phyloP scores from a whole-genome alignment of 192 early-diverging fungal species.

The Backusella macrospora region DNA sequence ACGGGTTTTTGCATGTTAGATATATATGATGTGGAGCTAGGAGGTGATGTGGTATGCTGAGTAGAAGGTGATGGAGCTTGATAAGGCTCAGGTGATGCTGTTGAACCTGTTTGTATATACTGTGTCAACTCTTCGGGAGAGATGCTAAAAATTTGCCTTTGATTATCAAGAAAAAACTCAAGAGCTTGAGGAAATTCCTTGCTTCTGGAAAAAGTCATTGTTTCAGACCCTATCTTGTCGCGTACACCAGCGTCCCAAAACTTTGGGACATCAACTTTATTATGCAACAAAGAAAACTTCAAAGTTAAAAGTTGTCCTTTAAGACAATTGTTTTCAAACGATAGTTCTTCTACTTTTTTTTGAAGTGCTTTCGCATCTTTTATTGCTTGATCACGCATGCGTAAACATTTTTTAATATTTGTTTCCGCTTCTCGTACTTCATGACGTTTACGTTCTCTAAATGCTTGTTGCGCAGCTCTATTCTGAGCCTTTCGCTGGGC shows the following conservation, averaged over 20 bases:
- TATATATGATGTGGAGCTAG: neutral
- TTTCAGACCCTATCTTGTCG: slow-evolving; percentile 20
- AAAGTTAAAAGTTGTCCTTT: slow-evolving; percentile 46
- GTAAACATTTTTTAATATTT: slow-evolving; percentile 67
- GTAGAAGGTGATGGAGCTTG: slow-evolving; percentile 2
- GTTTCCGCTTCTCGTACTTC: slow-evolving; percentile 77
- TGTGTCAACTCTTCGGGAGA: slow-evolving; percentile 2
- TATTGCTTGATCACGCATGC: slow-evolving; percentile 55
- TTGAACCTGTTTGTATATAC: slow-evolving; percentile 8
- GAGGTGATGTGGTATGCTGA: neutral
- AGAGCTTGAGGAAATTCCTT: slow-evolving; percentile 15
- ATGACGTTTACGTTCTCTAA: slow-evolving; percentile 82
- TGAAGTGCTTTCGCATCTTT: slow-evolving; percentile 47
- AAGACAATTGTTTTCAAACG: slow-evolving; percentile 48
- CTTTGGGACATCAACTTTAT: slow-evolving; percentile 35
- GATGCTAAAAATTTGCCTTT: slow-evolving; percentile 15
- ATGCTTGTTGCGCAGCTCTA: slow-evolving; percentile 87
- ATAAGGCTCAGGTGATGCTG: slow-evolving; percentile 1
- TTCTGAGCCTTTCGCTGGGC: slow-evolving; percentile 75
- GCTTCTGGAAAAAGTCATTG: slow-evolving; percentile 3
- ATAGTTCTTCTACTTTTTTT: slow-evolving; percentile 41
- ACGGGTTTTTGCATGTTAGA: neutral
- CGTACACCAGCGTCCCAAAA: slow-evolving; percentile 31
- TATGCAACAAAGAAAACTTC: slow-evolving; percentile 31
- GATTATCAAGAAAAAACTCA: slow-evolving; percentile 18